Evolutionary conservation across 2,329 filamentous ascomycete genomes (phyloP).

Genomic region (Lomentospora prolificans): DNA sequence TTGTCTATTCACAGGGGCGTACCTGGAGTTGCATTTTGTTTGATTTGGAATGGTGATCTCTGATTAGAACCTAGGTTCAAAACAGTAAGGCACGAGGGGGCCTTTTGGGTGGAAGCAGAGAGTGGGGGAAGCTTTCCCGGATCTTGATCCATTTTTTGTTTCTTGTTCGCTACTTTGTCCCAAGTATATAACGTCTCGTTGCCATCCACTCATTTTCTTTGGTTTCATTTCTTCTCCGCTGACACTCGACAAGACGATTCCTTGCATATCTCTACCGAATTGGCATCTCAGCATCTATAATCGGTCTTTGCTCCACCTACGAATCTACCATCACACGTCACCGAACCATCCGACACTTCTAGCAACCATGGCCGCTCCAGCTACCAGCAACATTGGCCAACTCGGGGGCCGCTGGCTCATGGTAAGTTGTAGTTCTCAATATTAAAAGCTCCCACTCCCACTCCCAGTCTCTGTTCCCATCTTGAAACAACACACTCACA

Average conservation of each 20-base stretch:
- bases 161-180: not conserved
- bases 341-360: too few species aligned
- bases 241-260: not conserved
- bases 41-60: not conserved
- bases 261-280: not conserved
- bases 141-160: too few species aligned
- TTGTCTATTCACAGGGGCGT: too few species aligned
- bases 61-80: not conserved
- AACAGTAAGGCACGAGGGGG: not conserved
- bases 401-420: constrained; percentile 61
- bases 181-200: not conserved
- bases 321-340: too few species aligned
- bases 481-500: too few species aligned
- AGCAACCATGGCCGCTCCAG: constrained; percentile 67
- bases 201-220: not conserved
- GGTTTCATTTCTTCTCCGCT: not conserved
- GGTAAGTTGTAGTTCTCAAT: constrained; percentile 34
- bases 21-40: not conserved
- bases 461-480: too few species aligned
- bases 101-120: too few species aligned
- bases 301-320: too few species aligned
- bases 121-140: too few species aligned
- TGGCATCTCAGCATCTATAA: not conserved
- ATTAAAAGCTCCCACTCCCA: not conserved
- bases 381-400: constrained; percentile 54